These are phyloP conservation scores for Fusarium incarnatum DNA, from an alignment of 2,329 filamentous ascomycete species.

Conservation along the genomic window DNA sequence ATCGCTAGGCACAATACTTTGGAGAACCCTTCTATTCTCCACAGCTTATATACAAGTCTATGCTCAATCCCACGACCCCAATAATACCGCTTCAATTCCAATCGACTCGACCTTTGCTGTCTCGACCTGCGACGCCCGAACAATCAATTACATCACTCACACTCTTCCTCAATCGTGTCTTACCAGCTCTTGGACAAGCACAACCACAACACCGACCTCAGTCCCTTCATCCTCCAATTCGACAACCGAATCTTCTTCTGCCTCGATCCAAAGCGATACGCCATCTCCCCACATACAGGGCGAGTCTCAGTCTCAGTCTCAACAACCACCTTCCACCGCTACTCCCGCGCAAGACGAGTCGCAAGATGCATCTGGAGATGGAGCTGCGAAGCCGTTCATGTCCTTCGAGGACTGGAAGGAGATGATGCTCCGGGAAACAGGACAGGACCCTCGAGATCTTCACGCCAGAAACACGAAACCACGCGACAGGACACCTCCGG, in stretches of 20 bases:
- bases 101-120: slow-evolving; percentile 25
- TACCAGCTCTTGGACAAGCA: slow-evolving; percentile 67
- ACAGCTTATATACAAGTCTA: slow-evolving; percentile 16
- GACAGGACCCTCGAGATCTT: slow-evolving; percentile 77
- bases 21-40: slow-evolving; percentile 22
- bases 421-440: slow-evolving; percentile 86
- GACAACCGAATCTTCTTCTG: not conserved
- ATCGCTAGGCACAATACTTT: slow-evolving; percentile 32
- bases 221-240: slow-evolving; percentile 32
- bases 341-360: slow-evolving; percentile 12
- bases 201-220: slow-evolving; percentile 56
- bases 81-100: not conserved
- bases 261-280: slow-evolving; percentile 10
- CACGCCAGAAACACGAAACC: slow-evolving; percentile 70
- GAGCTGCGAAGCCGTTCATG: slow-evolving; percentile 71
- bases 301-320: slow-evolving; percentile 10
- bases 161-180: slow-evolving; percentile 81
- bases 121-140: slow-evolving; percentile 65
- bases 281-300: slow-evolving; percentile 14
- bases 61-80: slow-evolving; percentile 13
- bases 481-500: slow-evolving; percentile 63
- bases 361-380: slow-evolving; percentile 37
- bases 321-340: slow-evolving; percentile 7
- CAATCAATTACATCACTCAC: slow-evolving; percentile 86
- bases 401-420: slow-evolving; percentile 99